Evolutionary conservation across 768 basidiomycete genomes (phyloP), one percentile per base, ranked within the genome.

Genomic region (Podaxis pistillaris): DNA sequence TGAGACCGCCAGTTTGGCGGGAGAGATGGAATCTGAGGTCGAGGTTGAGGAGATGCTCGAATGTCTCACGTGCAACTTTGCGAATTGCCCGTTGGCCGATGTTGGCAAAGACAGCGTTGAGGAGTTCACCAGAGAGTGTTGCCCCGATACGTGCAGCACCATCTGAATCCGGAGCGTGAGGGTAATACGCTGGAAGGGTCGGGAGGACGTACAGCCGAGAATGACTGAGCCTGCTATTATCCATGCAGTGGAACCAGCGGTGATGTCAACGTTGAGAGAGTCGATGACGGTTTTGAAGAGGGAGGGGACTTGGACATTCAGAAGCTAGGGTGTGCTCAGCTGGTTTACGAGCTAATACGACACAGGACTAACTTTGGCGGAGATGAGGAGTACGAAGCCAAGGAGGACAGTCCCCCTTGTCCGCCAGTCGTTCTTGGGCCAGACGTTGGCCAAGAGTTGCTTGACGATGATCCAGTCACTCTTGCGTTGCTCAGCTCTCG

Each of bases 291-390:
- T 75, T 75, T 98, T 98, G 84, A 99, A 99, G 64, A 98, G 78
- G 67, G 93, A 85, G 0, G 97, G 97, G n/a, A 99, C 96, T 81
- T 98, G 96, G 0, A 99, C 97, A 72, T 98, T 99, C 61, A 98
- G 76, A 49, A 97, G 76, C 94, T 95, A 60, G 33, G 55, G 8
- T 62, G 44, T 12, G 15, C 41, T 24, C 54, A 44, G 17, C 4
- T 56, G 54, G 12, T 63, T 81, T 60, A 57, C 1, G 33, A 33
- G 33, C 33, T 3, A 33, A 9, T 33, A 33, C 8, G 33, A 33
- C 33, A 33, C 33, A 33, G 33, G 33, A 9, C 33, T 33, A 9
- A 95, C 93, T 84, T 99, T 99, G 56, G 93, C 94, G 15, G 83
- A 78, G 50, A 98, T 81, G 49, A 98, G 79, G 64, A 98, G 74